Conservation (phyloP, 1,284 basidiomycete species). For the Ganoderma lucidum region DNA sequence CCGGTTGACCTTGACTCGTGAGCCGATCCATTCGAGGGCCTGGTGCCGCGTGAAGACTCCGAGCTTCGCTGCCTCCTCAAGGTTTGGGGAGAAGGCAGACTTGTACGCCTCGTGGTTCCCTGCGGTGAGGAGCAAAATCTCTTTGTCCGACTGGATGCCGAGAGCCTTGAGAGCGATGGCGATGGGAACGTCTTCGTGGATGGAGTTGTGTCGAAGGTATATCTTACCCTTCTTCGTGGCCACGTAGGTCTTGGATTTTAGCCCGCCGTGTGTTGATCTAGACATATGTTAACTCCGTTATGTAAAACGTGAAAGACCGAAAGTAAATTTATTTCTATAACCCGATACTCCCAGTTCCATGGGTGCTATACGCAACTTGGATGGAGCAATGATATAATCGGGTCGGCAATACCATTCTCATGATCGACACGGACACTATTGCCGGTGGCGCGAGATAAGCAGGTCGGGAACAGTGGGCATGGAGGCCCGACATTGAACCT, state of each 20-base stretch:
- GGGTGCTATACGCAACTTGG: not conserved
- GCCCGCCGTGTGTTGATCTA: conserved; percentile 95
- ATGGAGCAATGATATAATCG: not conserved
- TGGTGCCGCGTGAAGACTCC: conserved; percentile 95
- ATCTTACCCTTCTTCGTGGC: conserved; percentile 94
- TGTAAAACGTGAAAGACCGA: not conserved
- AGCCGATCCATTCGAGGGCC: conserved; percentile 95
- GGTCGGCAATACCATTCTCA: not conserved
- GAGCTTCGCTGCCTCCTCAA: conserved; percentile 93
- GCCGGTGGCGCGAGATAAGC: conserved; percentile 3
- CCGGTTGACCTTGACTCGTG: conserved; percentile 89
- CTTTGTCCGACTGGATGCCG: conserved; percentile 97
- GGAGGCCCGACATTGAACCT: not conserved
- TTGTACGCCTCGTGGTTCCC: conserved; percentile 94
- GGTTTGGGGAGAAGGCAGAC: conserved; percentile 87
- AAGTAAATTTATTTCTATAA: not conserved
- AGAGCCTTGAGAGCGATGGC: conserved; percentile 97
- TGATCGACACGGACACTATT: not conserved
- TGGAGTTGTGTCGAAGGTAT: conserved; percentile 98
- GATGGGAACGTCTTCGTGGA: conserved; percentile 97
- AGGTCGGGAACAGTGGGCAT: not conserved
- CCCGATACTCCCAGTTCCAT: not conserved
- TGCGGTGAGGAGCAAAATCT: conserved; percentile 94
- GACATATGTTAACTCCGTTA: not conserved
- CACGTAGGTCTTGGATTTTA: conserved; percentile 99